Evolutionary conservation across 495 filamentous ascomycete species (phyloP).

Genomic region (Xylaria sp.): DNA sequence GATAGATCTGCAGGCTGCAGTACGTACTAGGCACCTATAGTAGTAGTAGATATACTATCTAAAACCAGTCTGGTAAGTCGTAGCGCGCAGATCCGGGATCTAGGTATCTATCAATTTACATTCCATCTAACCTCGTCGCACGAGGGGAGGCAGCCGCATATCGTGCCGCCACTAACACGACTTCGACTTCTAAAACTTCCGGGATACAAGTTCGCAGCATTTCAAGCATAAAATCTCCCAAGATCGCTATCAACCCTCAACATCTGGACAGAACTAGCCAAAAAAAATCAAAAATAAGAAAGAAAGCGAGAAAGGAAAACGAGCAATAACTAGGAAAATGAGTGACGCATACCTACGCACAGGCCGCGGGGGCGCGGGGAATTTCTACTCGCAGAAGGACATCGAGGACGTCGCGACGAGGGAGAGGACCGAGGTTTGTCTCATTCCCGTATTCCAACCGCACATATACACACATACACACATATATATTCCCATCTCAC

Average conservation of each 20-base stretch:
- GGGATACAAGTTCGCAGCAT: background rate
- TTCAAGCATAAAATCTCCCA: background rate
- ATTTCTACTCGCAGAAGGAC: slow-evolving; percentile 64
- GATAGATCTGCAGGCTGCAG: background rate
- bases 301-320: background rate
- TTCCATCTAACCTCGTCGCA: background rate
- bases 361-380: slow-evolving; percentile 69
- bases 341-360: slow-evolving; percentile 40
- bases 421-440: slow-evolving; percentile 36
- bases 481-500: background rate
- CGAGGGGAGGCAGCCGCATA: background rate
- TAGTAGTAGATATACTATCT: too few species aligned
- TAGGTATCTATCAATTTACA: background rate
- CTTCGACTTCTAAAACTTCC: background rate
- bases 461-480: background rate
- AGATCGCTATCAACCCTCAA: background rate
- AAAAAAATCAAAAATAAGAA: background rate
- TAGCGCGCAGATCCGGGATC: background rate
- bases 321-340: slow-evolving; percentile 20
- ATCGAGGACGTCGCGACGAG: slow-evolving; percentile 50
- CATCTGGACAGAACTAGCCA: too few species aligned
- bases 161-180: background rate
- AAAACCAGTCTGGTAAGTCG: slow-evolving; percentile 21
- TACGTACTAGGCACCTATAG: too few species aligned
- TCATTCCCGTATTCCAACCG: background rate